Percentiles rank a stretch among this genome's conserved stretches.
Evolutionary conservation across 2,329 filamentous ascomycete genomes (phyloP).

Genomic region (Colletotrichum filicis): DNA sequence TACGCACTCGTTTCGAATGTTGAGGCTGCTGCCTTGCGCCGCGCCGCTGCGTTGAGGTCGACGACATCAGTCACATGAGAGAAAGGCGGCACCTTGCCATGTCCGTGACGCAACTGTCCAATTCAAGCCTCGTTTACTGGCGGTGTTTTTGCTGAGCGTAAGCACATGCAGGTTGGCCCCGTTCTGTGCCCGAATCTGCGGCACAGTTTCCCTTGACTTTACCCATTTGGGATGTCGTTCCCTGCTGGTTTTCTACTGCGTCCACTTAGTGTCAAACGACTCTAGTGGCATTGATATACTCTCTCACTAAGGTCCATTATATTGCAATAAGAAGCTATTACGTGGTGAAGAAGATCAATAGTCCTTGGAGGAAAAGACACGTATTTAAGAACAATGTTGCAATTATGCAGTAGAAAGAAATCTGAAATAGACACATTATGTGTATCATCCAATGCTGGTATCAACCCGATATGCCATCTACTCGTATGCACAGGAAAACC

Average conservation of each 20-base stretch:
- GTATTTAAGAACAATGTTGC: rapidly evolving
- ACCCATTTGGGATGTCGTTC: no score
- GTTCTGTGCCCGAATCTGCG: not conserved
- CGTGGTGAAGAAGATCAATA: no score
- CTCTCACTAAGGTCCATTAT: no score
- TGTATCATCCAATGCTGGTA: not conserved
- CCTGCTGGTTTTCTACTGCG: no score
- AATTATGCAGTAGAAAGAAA: not conserved
- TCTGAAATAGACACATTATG: not conserved
- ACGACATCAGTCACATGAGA: not conserved
- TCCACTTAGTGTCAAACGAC: no score
- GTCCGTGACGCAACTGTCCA: not conserved
- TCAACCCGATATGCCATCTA: not conserved
- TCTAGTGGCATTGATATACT: no score
- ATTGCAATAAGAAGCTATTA: no score
- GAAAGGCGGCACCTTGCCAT: not conserved
- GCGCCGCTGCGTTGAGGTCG: not conserved
- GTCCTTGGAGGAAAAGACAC: not conserved
- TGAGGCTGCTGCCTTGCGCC: not conserved
- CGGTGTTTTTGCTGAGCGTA: no score
- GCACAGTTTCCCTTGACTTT: not conserved
- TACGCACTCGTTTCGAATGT: not conserved
- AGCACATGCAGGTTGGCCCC: no score
- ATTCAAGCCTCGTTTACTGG: no score
- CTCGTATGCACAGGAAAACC: not conserved